These are phyloP conservation scores for Monoraphidium neglectum DNA, from an alignment of 139 green algal genomes.

Conservation along the genomic window DNA sequence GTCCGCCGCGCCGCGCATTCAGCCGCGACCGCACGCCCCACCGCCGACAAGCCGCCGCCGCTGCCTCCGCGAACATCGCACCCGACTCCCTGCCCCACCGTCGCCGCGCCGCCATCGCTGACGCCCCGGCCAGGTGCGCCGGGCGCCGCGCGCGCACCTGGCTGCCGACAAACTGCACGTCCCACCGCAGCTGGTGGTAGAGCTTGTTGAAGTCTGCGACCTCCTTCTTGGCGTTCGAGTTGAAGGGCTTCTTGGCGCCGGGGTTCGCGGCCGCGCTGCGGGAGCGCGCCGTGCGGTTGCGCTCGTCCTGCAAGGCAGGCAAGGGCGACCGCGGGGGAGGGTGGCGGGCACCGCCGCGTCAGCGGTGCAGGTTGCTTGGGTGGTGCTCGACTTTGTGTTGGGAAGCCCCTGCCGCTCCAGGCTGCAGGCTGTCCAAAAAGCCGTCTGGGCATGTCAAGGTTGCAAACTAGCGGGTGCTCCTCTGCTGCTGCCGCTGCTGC, in stretches of 20 bases:
- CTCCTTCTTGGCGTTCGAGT: constrained; percentile 43
- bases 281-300: constrained; percentile 14
- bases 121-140: too few species aligned
- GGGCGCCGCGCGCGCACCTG: constrained; percentile 4
- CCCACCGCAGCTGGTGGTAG: constrained; percentile 56
- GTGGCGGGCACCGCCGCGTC: too few species aligned
- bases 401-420: neutral
- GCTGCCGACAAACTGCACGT: constrained; percentile 50
- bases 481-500: neutral
- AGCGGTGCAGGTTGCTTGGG: too few species aligned
- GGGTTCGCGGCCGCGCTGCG: constrained; percentile 18
- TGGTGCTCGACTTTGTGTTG: too few species aligned
- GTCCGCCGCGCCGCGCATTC: too few species aligned
- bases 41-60: too few species aligned
- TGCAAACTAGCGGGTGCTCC: neutral
- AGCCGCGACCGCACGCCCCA: too few species aligned
- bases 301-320: constrained; percentile 41
- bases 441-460: neutral
- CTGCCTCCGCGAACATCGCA: too few species aligned
- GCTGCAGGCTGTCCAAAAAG: neutral
- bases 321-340: too few species aligned
- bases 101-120: too few species aligned
- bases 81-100: too few species aligned
- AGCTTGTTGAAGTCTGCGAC: constrained; percentile 52
- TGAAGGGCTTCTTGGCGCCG: constrained; percentile 32